Evolutionary conservation across 768 basidiomycete species (phyloP), one percentile per base, ranked within the genome.

Genomic region (Rhodotorula sphaerocarpa): DNA sequence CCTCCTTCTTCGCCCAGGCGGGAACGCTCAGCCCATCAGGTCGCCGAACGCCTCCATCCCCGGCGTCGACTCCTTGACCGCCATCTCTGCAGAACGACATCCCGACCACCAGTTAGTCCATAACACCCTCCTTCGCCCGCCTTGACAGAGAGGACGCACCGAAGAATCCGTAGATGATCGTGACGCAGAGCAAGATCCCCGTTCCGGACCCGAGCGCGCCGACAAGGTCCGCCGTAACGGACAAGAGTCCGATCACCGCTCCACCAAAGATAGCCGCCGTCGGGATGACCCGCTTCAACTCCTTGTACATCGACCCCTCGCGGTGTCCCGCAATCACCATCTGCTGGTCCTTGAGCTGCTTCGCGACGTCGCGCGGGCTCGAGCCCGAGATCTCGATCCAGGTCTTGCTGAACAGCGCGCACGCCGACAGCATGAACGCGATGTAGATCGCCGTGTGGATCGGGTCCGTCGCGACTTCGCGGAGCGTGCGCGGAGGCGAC

Each of bases 341-440:
- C 71, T 89, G 87, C 76, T 96, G 93, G 70, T 97, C 95, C 79
- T 97, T 97, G 73, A 97, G 83, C 74, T 97, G 93, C 77, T 91
- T 93, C 33, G 95, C 95, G 59, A 99, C 85, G 71, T 99, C 93
- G 50, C 95, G 79, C 16, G 93, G 95, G 25, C 95, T 90, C 57
- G 86, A 87, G 21, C 95, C 93, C 3, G 91, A 96, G 39, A 97
- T 90, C 72, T 97, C 93, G 68, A 99, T 97, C 93, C 95, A 99
- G 1, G 93, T 96, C 82, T 97, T 97, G 74, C 89, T 92, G 80
- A 97, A 99, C 69, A 96, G 80, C 20, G 95, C 93, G 74, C 92
- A 97, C 21, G 91, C 90, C 39, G 86, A 83, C 63, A 92, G 81
- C 79, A 93, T 93, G 79, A 96, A 97, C 9, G 82, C 76, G 75